These are phyloP conservation scores for Tilletia setariae DNA, from an alignment of 1,284 basidiomycete genomes.

Conservation along the genomic window DNA sequence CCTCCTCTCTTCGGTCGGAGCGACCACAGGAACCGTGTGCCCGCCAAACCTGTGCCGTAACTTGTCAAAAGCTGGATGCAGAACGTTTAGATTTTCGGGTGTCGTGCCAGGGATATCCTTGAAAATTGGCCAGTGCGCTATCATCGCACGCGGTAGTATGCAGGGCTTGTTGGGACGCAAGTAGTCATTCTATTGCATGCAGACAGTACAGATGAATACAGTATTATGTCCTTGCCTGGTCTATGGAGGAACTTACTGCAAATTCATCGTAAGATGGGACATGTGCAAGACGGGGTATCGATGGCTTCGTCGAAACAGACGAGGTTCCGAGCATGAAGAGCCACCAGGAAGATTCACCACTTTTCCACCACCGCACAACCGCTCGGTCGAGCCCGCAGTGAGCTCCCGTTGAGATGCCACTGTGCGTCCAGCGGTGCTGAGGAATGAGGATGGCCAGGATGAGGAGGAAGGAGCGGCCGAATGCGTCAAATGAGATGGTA, in stretches of 20 bases:
- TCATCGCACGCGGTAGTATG: constrained; percentile 29
- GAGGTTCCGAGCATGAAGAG: too few relatives aligned
- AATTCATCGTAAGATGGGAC: constrained; percentile 10
- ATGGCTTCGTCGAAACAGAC: neutral
- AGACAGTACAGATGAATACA: neutral
- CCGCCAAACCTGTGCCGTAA: constrained; percentile 25
- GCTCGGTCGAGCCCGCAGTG: too few relatives aligned
- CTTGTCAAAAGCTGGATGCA: constrained; percentile 29
- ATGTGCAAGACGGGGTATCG: neutral
- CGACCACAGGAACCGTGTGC: constrained; percentile 32
- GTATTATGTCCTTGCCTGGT: neutral
- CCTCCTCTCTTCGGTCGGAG: constrained; percentile 1
- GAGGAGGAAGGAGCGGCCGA: too few relatives aligned
- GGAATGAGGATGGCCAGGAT: too few relatives aligned
- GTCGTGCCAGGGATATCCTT: constrained; percentile 6
- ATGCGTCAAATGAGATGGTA: too few relatives aligned
- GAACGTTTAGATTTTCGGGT: neutral
- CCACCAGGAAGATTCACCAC: too few relatives aligned
- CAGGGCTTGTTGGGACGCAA: constrained; percentile 36
- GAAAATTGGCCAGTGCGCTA: constrained; percentile 21
- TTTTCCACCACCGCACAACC: too few relatives aligned
- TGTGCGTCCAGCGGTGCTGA: too few relatives aligned
- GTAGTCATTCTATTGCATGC: constrained; percentile 13
- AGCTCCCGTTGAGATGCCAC: too few relatives aligned
- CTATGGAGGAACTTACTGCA: neutral